These are phyloP conservation scores for Rutstroemia sp. DNA, from an alignment of 2,329 filamentous ascomycete genomes.

Conservation along the genomic window DNA sequence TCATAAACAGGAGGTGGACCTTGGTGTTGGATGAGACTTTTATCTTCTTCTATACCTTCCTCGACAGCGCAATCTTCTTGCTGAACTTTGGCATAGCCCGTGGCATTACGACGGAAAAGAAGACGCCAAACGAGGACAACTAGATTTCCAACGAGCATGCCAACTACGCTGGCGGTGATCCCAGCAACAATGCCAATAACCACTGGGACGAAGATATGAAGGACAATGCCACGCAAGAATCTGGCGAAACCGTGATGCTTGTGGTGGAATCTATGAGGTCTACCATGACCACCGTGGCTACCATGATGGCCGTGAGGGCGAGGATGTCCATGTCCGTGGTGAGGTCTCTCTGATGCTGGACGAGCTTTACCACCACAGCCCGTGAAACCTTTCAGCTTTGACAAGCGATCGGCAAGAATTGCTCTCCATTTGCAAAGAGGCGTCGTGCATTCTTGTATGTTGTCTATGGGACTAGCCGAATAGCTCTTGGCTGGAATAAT, in stretches of 20 bases:
- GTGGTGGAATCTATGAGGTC: conserved; percentile 29
- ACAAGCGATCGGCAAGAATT: conserved; percentile 40
- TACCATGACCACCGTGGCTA: conserved; percentile 14
- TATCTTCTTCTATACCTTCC: conserved; percentile 19
- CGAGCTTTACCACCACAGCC: conserved; percentile 16
- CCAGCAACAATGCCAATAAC: conserved; percentile 63
- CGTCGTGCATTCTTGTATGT: conserved; percentile 35
- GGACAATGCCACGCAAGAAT: conserved; percentile 47
- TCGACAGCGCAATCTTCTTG: conserved; percentile 17
- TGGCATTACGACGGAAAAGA: conserved; percentile 39
- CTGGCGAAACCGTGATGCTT: conserved; percentile 37
- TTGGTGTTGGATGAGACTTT: conserved; percentile 22
- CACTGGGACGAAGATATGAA: conserved; percentile 60
- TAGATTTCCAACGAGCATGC: conserved; percentile 58
- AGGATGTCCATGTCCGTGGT: conserved; percentile 8
- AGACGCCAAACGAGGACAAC: conserved; percentile 52
- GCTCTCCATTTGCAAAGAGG: conserved; percentile 49
- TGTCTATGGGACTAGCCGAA: conserved; percentile 23
- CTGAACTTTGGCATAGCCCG: conserved; percentile 16
- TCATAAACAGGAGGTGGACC: conserved; percentile 27
- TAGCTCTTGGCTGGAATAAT: conserved; percentile 19
- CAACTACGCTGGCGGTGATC: conserved; percentile 58
- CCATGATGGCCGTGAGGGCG: conserved; percentile 22
- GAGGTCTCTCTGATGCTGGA: conserved; percentile 15
- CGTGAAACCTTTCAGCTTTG: conserved; percentile 34